Evolutionary conservation across 495 filamentous ascomycete genomes (phyloP), one percentile per base, ranked within the genome.

Genomic region (Coniosporium apollinis): DNA sequence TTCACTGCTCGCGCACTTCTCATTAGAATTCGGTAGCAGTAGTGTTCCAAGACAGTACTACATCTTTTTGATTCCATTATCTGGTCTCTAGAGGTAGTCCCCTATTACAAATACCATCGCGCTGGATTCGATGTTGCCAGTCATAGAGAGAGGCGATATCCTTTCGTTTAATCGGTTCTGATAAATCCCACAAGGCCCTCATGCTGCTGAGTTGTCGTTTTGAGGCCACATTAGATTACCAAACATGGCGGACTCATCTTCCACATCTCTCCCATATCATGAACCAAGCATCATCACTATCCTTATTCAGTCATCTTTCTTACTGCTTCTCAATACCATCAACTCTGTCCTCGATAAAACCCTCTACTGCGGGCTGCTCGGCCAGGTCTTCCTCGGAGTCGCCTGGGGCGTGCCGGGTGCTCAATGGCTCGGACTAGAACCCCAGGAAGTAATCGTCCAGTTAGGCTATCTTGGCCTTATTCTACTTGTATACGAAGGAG

Each of bases 391-490:
- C 13, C 51, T 85, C 18, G 82, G 82, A 19, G 62, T 81, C 3
- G 60, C 73, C 19, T 87, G 70, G 63, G 76, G 81, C 18, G 62
- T 63, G 0, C 78, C 78, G 0, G 65, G 59, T 8, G 51, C 55
- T 19, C 61, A 69, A 45, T 73, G 66, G 64, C 54, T 79, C 9
- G 43, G 50, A 19, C 36, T 30, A 0, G 48, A 51, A 3, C 50
- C 55, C n/a, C 63, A 85, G 51, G 46, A 65, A 2, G 60, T 62
- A 0, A 65, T 83, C 28, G 66, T 76, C 6, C 65, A 74, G 28
- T 48, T 87, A n/a, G 81, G 82, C 0, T 87, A 86, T 47, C 52
- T 87, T 0, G 82, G 82, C 0, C 45, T 89, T 24, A 67, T 86
- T 9, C 53, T 84, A 28, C 56, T 87, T 7, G 78, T 89, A 1